Conservation (phyloP, 1,284 basidiomycete genomes). For the Schizophyllum amplum region DNA sequence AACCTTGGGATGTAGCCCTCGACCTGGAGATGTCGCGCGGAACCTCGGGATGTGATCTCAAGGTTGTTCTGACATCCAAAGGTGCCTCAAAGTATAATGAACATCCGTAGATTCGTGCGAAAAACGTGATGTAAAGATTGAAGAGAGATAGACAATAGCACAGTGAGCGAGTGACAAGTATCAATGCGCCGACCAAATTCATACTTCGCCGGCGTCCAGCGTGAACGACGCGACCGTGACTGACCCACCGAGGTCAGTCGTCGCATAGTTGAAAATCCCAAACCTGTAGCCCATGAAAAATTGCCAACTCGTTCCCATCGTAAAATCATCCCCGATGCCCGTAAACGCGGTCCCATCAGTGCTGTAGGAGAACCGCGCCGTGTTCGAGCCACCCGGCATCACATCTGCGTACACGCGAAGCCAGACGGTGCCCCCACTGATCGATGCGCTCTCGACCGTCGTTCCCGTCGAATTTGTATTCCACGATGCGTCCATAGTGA, state of each 20-base stretch:
- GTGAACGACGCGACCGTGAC: constrained; percentile 8
- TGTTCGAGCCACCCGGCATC: constrained; percentile 6
- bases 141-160: no score
- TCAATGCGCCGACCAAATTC: no score
- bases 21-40: no score
- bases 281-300: constrained; percentile 21
- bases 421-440: constrained; percentile 15
- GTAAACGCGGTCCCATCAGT: constrained; percentile 13
- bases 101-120: no score
- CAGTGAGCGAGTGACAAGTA: no score
- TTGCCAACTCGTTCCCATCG: constrained; percentile 15
- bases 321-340: constrained; percentile 12
- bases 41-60: no score
- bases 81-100: no score
- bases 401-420: constrained; percentile 17
- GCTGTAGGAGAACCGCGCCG: constrained; percentile 15
- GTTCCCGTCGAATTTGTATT: constrained; percentile 15
- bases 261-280: constrained; percentile 21
- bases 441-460: constrained; percentile 12
- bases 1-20: no score
- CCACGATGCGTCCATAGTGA: constrained; percentile 18
- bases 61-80: no score
- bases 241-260: constrained; percentile 16
- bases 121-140: no score
- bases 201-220: neutral